Conservation (phyloP, 805 yeast species). For the Cyberlindnera misumaiensis region DNA sequence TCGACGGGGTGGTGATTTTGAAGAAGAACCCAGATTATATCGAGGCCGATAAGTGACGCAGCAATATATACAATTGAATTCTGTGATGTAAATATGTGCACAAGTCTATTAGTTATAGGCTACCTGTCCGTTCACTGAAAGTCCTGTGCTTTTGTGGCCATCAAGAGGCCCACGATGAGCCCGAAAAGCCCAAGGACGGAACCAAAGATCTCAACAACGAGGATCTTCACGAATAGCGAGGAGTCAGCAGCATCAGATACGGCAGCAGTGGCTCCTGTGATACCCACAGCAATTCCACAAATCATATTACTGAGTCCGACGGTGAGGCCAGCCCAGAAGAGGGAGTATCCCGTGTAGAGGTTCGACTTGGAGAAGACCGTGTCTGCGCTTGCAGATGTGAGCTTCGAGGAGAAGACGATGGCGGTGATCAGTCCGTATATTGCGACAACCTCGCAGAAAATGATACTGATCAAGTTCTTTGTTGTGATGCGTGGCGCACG, state of each 20-base stretch:
- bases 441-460: constrained; percentile 98
- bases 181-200: constrained; percentile 94
- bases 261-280: constrained; percentile 98
- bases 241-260: constrained; percentile 97
- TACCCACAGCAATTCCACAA: constrained; percentile 96
- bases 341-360: constrained; percentile 87
- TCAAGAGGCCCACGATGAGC: constrained; percentile 89
- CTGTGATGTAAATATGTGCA: no score
- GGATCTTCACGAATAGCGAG: constrained; percentile 86
- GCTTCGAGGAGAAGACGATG: constrained; percentile 89
- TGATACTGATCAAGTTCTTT: constrained; percentile 90
- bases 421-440: constrained; percentile 97
- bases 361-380: constrained; percentile 72
- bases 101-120: no score
- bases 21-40: constrained; percentile 83
- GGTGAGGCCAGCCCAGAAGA: constrained; percentile 97
- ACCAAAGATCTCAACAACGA: constrained; percentile 96
- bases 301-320: constrained; percentile 90
- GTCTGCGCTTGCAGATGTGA: constrained; percentile 58
- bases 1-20: constrained; percentile 91
- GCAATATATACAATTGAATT: not conserved
- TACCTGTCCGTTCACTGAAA: constrained; percentile 41
- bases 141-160: constrained; percentile 94
- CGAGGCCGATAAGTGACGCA: constrained; percentile 38
- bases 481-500: constrained; percentile 97